These are phyloP conservation scores for Sclerotinia sclerotiorum DNA, from an alignment of 2,329 filamentous ascomycete species.

Conservation along the genomic window DNA sequence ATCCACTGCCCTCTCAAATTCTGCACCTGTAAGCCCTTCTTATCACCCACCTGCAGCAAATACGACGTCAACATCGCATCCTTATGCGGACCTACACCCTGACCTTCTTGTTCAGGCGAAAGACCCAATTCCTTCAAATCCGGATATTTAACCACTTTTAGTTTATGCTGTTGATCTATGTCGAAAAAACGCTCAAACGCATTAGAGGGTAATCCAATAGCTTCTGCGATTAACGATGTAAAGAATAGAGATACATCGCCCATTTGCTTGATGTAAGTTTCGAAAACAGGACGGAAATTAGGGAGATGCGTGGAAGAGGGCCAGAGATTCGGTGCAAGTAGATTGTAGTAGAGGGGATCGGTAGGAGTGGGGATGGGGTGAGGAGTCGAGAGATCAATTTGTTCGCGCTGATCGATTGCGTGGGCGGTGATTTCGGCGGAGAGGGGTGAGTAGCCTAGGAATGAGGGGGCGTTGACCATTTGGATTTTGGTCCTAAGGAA, in stretches of 20 bases:
- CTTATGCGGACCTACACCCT: constrained; percentile 77
- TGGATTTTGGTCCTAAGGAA: constrained; percentile 54
- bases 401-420: constrained; percentile 76
- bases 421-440: constrained; percentile 72
- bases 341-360: constrained; percentile 71
- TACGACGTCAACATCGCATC: constrained; percentile 83
- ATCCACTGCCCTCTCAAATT: constrained; percentile 78
- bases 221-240: constrained; percentile 78
- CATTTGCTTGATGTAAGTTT: constrained; percentile 77
- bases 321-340: constrained; percentile 80
- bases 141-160: constrained; percentile 87
- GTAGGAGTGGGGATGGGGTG: constrained; percentile 62
- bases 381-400: constrained; percentile 82
- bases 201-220: constrained; percentile 66
- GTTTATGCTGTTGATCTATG: constrained; percentile 69
- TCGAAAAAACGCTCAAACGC: constrained; percentile 83
- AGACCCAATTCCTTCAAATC: constrained; percentile 62
- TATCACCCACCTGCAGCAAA: constrained; percentile 74
- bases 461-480: constrained; percentile 72
- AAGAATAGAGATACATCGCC: constrained; percentile 69
- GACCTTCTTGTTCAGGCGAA: constrained; percentile 44
- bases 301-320: constrained; percentile 64
- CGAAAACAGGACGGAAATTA: constrained; percentile 65
- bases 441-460: constrained; percentile 67
- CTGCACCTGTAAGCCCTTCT: constrained; percentile 78